Evolutionary conservation across 345 rosid genomes (phyloP), one percentile per base, ranked within the genome.

Genomic region (Eucalyptus pumila): DNA sequence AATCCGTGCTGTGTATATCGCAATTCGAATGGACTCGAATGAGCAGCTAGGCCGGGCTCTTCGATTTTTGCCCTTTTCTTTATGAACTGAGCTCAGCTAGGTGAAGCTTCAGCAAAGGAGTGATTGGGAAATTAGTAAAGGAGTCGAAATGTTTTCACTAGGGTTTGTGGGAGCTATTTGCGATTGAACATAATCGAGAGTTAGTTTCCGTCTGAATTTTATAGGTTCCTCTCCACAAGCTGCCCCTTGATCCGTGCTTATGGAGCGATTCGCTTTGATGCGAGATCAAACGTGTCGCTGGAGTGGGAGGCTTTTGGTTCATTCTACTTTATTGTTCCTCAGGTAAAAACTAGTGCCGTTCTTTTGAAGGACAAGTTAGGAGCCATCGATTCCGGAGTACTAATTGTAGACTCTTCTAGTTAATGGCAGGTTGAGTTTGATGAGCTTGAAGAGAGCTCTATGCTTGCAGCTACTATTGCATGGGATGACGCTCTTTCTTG

Each of bases 301-400:
- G 98, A 96, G 89, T 97, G 99, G 98, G 93, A 94, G 91, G 89
- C 92, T 32, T 97, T 96, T 91, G 99, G 99, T 60, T 95, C 98
- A 1, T 97, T 97, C 91, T 96, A 95, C 90, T 97, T 97, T 91
- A 90, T 95, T 86, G 91, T 97, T 86, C 99, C 99, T 85, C 98
- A 95, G 97, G 98, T 96, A 91, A 42, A 91, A 42, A 91, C 54
- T 60, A 16, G 81, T 37, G 87, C 52, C 80, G 83, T 34, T 37
- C 89, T 23, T 50, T 76, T 88, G 80, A 32, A 30, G 62, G 42
- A 23, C 17, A 9, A 10, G 10, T 69, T 87, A 5, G 52, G 47
- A 62, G 52, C 54, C 56, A 12, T 26, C 0, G 1, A 17, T 51
- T 30, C 1, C 1, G 37, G 85, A 76, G 85, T 37, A 37, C 83